A percentile compares a stretch with the other conserved stretches of the same genome.
Evolutionary conservation across 495 filamentous ascomycete species (phyloP).

Genomic region (Evernia prunastri): DNA sequence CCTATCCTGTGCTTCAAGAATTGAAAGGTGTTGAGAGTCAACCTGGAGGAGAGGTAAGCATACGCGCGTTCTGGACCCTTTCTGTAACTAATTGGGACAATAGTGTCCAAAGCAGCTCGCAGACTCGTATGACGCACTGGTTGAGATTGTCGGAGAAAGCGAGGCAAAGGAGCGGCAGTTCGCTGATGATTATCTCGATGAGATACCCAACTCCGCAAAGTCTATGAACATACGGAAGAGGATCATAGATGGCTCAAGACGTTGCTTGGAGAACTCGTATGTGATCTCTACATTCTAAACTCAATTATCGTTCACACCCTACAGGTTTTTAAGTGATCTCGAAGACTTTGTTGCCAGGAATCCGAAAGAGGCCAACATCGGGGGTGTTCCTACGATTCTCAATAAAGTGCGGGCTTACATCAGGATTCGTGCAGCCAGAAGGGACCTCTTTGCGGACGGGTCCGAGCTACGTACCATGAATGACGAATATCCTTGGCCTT

Average conservation of each 20-base stretch:
- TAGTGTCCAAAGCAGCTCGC: slow-evolving; percentile 57
- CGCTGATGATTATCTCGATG: slow-evolving; percentile 64
- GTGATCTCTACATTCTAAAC: not conserved
- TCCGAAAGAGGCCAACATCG: slow-evolving; percentile 80
- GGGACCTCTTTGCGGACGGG: slow-evolving; percentile 72
- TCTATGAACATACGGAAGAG: slow-evolving; percentile 59
- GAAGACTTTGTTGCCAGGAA: slow-evolving; percentile 71
- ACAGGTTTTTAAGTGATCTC: slow-evolving; percentile 58
- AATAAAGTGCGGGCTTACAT: slow-evolving; percentile 92
- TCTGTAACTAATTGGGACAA: not conserved
- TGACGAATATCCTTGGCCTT: slow-evolving; percentile 85
- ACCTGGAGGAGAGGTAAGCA: slow-evolving; percentile 48
- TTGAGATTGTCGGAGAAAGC: slow-evolving; percentile 63
- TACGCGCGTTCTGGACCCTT: not conserved
- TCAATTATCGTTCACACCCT: not conserved
- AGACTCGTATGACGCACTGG: slow-evolving; percentile 71
- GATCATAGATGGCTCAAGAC: slow-evolving; percentile 70
- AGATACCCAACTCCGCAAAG: slow-evolving; percentile 53
- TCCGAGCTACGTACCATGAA: slow-evolving; percentile 63
- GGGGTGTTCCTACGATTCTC: slow-evolving; percentile 76
- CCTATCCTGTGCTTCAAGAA: slow-evolving; percentile 63
- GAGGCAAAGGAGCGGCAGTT: slow-evolving; percentile 71
- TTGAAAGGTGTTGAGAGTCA: slow-evolving; percentile 64
- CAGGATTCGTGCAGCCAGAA: slow-evolving; percentile 63
- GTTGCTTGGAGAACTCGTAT: slow-evolving; percentile 59